Base-by-base conservation (phyloP, 2,329 filamentous ascomycete genomes). In the Fusarium circinatum region DNA sequence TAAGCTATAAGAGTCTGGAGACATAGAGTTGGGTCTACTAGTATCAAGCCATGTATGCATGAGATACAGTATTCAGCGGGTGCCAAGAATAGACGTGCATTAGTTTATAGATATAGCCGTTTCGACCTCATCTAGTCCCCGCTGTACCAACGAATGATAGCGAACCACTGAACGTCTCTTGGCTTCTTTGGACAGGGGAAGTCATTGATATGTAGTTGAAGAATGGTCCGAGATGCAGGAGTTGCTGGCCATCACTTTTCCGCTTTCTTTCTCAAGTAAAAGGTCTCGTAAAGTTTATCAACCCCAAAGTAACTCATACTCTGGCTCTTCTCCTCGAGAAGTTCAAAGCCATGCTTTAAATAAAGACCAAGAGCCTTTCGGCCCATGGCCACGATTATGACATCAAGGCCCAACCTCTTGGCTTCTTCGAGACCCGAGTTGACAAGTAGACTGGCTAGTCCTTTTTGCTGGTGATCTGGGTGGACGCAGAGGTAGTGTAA, bases 401-500 rank as follows among this genome's bases (percentile, higher is more conserved):
- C 58, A 7, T 76, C 73, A 2, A 77, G n/a, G 1, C 73, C 64
- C 1, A 79, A 44, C 24, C 67, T 47, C 5, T 68, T 64, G 12
- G 71, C 77, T 34, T 67, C 65, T 20, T 70, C 48, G 12, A 78
- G 45, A 3, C 77, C 76, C 18, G 77, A 76, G 14, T 54, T 44
- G 1, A 79, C 48, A 13, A 78, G 75, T 64, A 77, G 62, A 11
- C 73, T 72, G 5, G 65, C 76, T 17, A 78, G 52, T 15, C 77
- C 75, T 24, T 49, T 61, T 6, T 68, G 54, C 8, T 75, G 75
- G 17, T 79, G 76, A 26, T 75, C 63, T 5, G 75, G 74, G 20
- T 65, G 72, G 32, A 75, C 71, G 20, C 62, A 73, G 11, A 79
- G 61, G 42, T 78, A 78, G 32, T 78, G 75, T 5, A 78, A 65